Evolutionary conservation across 2,329 filamentous ascomycete genomes (phyloP).

Genomic region (Fulvia fulva): DNA sequence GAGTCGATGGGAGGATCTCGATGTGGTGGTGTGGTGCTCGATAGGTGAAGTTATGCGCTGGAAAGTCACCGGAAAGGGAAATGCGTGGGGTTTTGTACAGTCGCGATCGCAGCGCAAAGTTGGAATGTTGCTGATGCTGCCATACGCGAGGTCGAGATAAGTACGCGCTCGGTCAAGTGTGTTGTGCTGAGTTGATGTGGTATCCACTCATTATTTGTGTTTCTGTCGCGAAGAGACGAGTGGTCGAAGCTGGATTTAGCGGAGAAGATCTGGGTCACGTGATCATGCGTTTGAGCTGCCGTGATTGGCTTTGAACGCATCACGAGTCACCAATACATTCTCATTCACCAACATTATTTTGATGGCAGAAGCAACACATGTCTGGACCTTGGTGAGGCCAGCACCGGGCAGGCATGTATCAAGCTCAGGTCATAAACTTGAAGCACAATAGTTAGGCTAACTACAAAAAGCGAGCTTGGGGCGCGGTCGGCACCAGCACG

Average conservation of each 20-base stretch:
- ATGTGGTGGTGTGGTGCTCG: background rate
- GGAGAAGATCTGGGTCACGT: background rate
- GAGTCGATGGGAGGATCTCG: background rate
- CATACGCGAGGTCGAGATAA: slow-evolving; percentile 12
- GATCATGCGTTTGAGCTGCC: background rate
- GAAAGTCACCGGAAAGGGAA: slow-evolving; percentile 11
- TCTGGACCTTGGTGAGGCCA: too few relatives aligned
- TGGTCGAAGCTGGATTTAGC: background rate
- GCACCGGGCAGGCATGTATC: too few relatives aligned
- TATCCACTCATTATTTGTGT: background rate
- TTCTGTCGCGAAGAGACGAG: background rate
- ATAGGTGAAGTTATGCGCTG: slow-evolving; percentile 4
- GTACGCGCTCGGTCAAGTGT: background rate
- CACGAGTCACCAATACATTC: background rate
- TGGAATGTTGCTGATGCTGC: slow-evolving; percentile 7
- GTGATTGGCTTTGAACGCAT: background rate
- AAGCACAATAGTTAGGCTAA: too few relatives aligned
- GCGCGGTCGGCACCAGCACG: too few relatives aligned
- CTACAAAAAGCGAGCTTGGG: too few relatives aligned
- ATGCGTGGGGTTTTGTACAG: slow-evolving; percentile 11
- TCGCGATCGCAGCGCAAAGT: slow-evolving; percentile 13
- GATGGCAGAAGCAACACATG: background rate
- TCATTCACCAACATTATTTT: background rate
- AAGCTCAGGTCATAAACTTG: too few relatives aligned
- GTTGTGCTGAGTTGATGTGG: background rate